phyloP scores from a whole-genome alignment of 2,329 filamentous ascomycete genomes.

The Cladosporium halotolerans region DNA sequence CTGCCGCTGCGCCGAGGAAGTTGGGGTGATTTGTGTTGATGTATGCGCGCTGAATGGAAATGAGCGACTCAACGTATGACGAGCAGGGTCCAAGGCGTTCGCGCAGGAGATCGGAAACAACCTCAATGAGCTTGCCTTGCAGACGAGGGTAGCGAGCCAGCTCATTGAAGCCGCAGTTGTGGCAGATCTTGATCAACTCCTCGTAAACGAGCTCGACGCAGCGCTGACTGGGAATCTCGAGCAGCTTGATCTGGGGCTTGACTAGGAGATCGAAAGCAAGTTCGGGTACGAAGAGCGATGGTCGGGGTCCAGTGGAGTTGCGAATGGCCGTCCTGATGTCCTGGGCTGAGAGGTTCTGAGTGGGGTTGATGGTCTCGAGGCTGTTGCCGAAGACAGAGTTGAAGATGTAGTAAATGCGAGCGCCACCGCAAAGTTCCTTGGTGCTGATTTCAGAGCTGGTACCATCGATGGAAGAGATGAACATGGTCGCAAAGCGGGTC shows the following conservation, averaged over 20 bases:
- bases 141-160: constrained; percentile 85
- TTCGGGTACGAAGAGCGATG: constrained; percentile 94
- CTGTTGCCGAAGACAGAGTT: constrained; percentile 98
- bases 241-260: constrained; percentile 95
- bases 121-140: constrained; percentile 95
- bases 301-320: constrained; percentile 92
- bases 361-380: constrained; percentile 91
- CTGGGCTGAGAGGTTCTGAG: constrained; percentile 84
- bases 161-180: constrained; percentile 94
- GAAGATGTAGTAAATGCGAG: constrained; percentile 97
- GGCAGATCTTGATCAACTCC: constrained; percentile 98
- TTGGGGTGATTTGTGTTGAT: constrained; percentile 99
- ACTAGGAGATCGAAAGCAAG: constrained; percentile 96
- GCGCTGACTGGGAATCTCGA: constrained; percentile 89
- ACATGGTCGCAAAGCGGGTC: constrained; percentile 95
- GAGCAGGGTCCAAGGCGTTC: constrained; percentile 88
- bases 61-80: constrained; percentile 88
- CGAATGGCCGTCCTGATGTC: constrained; percentile 96
- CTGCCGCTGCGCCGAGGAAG: constrained; percentile 90
- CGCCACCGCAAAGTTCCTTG: constrained; percentile 91
- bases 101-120: constrained; percentile 89
- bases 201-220: constrained; percentile 98
- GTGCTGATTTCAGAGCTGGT: constrained; percentile 98
- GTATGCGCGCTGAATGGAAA: constrained; percentile 94
- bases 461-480: constrained; percentile 97